Conservation (phyloP, 2,329 filamentous ascomycete species). For the Xylaria sp. region DNA sequence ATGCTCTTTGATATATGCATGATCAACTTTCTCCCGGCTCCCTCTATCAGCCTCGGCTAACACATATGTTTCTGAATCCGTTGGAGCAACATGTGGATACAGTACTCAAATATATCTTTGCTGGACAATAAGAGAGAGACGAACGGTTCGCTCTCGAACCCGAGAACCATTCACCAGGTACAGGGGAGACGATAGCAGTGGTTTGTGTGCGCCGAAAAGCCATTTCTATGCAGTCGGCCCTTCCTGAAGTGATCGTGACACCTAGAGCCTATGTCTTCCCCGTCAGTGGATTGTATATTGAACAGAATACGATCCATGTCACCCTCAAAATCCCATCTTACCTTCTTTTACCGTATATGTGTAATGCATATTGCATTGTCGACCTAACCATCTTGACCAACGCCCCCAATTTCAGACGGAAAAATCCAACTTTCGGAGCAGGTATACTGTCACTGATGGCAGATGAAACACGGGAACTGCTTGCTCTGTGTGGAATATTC, state of each 20-base stretch:
- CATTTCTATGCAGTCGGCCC: slow-evolving; percentile 13
- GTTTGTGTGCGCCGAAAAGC: slow-evolving; percentile 18
- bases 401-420: not conserved
- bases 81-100: not conserved
- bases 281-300: not conserved
- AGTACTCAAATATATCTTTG: not conserved
- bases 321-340: not conserved
- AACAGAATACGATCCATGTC: not conserved
- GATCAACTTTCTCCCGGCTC: not conserved
- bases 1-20: not conserved
- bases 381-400: not conserved
- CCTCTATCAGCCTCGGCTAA: not conserved
- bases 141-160: not conserved
- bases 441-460: not conserved
- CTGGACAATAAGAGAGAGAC: not conserved
- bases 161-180: not conserved
- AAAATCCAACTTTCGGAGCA: not conserved
- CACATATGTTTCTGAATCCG: not conserved
- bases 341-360: not conserved
- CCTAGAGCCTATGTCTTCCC: not conserved
- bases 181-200: not conserved
- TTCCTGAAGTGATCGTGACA: not conserved
- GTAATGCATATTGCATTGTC: not conserved
- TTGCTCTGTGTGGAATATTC: not conserved
- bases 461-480: slow-evolving; percentile 11